A percentile compares a stretch with the other conserved stretches of the same genome.
Conservation (phyloP, 73 alveolate genomes). For the Effrenium voratum region DNA sequence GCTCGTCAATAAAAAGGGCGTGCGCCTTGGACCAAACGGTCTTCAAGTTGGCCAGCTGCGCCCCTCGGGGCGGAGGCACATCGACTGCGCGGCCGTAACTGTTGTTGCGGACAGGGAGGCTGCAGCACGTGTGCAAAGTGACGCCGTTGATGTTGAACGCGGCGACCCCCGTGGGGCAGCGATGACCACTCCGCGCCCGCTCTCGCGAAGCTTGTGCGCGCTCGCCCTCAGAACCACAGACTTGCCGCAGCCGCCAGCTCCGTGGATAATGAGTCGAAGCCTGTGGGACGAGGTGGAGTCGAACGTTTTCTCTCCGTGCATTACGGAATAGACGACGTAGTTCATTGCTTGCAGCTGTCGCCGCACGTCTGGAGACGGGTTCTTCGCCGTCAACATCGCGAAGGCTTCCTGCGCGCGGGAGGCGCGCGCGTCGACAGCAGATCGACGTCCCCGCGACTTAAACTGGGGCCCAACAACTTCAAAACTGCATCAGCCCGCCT, state of each 20-base stretch:
- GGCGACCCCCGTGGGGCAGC: conserved; percentile 24
- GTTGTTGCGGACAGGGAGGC: conserved; percentile 16
- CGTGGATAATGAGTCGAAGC: not conserved
- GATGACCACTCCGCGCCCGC: conserved; percentile 25
- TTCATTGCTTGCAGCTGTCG: not conserved
- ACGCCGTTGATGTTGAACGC: conserved; percentile 71
- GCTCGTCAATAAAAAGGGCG: conserved; percentile 35
- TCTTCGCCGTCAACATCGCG: not conserved
- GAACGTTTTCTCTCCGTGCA: not conserved
- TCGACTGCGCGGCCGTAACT: conserved; percentile 37
- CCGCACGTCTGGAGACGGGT: not conserved
- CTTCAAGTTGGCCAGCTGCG: not conserved
- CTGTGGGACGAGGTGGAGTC: not conserved
- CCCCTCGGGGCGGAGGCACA: conserved; percentile 21
- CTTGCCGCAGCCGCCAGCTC: not conserved
- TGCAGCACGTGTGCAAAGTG: conserved; percentile 50
- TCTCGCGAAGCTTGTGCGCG: not conserved
- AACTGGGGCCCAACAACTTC: not conserved
- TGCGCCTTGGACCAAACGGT: conserved; percentile 6
- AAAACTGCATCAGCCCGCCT: not conserved
- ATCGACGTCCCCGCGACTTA: not conserved
- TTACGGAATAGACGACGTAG: not conserved
- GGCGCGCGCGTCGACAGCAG: not conserved
- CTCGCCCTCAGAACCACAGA: not conserved
- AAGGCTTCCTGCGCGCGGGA: not conserved